Percentiles rank a stretch among this genome's conserved stretches.
Evolutionary conservation across 2,329 filamentous ascomycete genomes (phyloP).

Genomic region (Monascus ruber): DNA sequence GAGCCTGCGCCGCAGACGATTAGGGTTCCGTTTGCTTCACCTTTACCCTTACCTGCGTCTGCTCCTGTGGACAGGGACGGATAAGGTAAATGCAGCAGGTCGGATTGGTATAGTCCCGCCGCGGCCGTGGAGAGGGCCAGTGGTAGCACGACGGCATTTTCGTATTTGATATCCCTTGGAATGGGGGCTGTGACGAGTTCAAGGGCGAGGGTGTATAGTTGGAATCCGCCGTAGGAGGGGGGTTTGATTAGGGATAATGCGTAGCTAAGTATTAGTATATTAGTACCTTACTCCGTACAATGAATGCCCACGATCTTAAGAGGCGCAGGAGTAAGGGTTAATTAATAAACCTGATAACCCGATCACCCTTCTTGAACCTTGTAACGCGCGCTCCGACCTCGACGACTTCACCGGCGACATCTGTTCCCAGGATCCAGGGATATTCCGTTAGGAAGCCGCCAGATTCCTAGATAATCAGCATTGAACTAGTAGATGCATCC

Average conservation of each 20-base stretch:
- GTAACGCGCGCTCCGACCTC: conserved; percentile 27
- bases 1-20: conserved; percentile 36
- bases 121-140: conserved; percentile 23
- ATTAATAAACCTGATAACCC: conserved; percentile 12
- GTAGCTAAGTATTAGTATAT: background rate
- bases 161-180: conserved; percentile 20
- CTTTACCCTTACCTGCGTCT: conserved; percentile 1
- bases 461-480: background rate
- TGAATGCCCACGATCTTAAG: too few species aligned
- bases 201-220: conserved; percentile 16
- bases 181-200: conserved; percentile 14
- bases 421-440: conserved; percentile 28
- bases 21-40: conserved; percentile 11
- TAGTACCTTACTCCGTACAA: too few species aligned
- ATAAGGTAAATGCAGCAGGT: conserved; percentile 11
- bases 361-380: conserved; percentile 16
- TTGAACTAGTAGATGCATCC: background rate
- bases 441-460: conserved; percentile 15
- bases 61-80: conserved; percentile 10
- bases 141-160: conserved; percentile 26
- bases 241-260: conserved; percentile 11
- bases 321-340: too few species aligned
- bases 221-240: conserved; percentile 14
- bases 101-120: conserved; percentile 17
- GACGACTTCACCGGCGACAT: conserved; percentile 36